Evolutionary conservation across 352 stramenopile genomes (phyloP).

Genomic region (Globisporangium megalacanthum): DNA sequence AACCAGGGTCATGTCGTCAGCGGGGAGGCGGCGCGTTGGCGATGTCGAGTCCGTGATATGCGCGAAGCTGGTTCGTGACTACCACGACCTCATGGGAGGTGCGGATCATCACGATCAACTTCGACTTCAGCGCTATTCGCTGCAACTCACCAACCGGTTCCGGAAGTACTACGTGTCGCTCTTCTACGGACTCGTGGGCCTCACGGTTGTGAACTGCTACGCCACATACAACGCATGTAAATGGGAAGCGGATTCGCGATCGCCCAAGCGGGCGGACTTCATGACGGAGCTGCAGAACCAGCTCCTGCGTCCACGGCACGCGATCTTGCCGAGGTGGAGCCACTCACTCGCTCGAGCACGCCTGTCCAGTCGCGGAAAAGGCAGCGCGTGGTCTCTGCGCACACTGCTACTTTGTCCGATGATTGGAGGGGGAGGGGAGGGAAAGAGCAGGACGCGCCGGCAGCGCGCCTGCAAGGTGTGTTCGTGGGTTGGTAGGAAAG

Average conservation of each 20-base stretch:
- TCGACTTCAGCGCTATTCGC: neutral
- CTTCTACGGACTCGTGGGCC: neutral
- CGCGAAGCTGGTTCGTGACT: neutral
- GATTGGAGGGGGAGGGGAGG: neutral
- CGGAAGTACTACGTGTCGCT: slow-evolving; percentile 1
- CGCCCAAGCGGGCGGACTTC: neutral
- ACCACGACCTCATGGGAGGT: neutral
- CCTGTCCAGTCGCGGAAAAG: no score
- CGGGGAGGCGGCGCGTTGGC: neutral
- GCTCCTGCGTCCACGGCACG: neutral
- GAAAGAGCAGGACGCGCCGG: neutral
- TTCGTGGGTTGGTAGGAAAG: neutral
- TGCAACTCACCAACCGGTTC: neutral
- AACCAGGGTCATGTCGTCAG: neutral
- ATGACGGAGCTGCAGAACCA: neutral
- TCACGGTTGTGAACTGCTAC: neutral
- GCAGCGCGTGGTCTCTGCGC: neutral
- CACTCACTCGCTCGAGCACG: no score
- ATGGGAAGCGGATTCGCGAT: neutral
- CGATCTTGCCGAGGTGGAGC: no score
- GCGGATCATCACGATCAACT: neutral
- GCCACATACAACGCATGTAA: neutral
- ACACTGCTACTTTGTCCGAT: neutral
- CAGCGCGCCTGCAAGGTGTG: neutral
- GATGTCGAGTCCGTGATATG: neutral